A percentile compares a stretch with the other conserved stretches of the same genome.
Evolutionary conservation across 257 asterid species (phyloP).

Genomic region (Mitragyna speciosa): DNA sequence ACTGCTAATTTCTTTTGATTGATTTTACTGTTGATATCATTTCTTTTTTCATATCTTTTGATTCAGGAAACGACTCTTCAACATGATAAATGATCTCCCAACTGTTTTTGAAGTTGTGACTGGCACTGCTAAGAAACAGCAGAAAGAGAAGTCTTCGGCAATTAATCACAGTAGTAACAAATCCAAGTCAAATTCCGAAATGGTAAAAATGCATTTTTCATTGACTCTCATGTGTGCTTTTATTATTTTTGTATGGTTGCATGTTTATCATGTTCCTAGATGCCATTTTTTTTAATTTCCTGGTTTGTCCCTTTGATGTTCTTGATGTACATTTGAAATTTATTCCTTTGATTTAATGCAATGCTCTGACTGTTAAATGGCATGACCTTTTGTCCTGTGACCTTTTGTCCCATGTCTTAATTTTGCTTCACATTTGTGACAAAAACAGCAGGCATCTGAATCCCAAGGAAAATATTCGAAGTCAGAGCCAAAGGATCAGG

Average conservation of each 20-base stretch:
- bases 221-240: not conserved
- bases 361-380: not conserved
- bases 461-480: constrained; percentile 36
- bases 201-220: constrained; percentile 31
- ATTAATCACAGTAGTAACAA: constrained; percentile 54
- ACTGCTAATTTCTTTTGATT: not conserved
- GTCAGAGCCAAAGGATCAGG: constrained; percentile 50
- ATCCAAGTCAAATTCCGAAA: constrained; percentile 51
- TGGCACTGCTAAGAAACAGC: constrained; percentile 62
- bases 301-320: not conserved
- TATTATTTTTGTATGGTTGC: not conserved
- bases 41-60: constrained; percentile 8
- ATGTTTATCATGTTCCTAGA: not conserved
- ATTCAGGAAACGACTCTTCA: constrained; percentile 74
- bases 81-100: constrained; percentile 74
- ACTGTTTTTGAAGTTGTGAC: constrained; percentile 73
- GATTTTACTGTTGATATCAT: not conserved
- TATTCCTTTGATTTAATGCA: not conserved
- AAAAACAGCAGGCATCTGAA: constrained; percentile 40
- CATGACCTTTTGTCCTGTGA: not conserved
- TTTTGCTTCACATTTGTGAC: constrained; percentile 18
- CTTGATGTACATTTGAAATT: not conserved
- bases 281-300: not conserved
- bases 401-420: not conserved
- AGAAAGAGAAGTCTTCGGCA: constrained; percentile 58